Evolutionary conservation across 73 alveolate genomes (phyloP), one percentile per base, ranked within the genome.

Genomic region (Paramecium pentaurelia): DNA sequence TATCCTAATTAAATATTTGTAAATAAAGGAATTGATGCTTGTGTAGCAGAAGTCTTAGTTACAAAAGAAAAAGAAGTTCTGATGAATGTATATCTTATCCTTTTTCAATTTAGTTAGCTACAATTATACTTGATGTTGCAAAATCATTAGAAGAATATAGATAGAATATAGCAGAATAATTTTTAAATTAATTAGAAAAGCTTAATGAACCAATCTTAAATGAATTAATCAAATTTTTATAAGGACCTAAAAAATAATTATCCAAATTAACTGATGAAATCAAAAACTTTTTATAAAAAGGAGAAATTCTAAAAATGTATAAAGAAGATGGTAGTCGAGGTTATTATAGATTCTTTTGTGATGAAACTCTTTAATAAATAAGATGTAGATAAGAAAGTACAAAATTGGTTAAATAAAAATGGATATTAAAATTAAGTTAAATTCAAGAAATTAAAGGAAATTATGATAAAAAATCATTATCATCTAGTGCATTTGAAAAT

Each of bases 241-340:
- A 80, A 45, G 58, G 58, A 5, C 91, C 91, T 47, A 80, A 45
- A 44, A 44, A 20, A 28, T 10, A 28, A 80, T 2, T 49, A 40
- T 80, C 91, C 22, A 40, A 36, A 36, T 27, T 80, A n/a, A 80
- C 91, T 10, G 91, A 80, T 42, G 91, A 80, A 47, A 80, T 80
- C 16, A 80, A 80, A 22, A 45, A 42, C 22, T 80, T 80, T 28
- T 49, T 80, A 45, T 10, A 40, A 25, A 44, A 47, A 45, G 91
- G 91, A 25, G 91, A 80, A 22, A 80, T 80, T 4, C 58, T 80
- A 42, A 80, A 80, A 47, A 42, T 80, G 77, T 80, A 80, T 22
- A 80, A 80, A 25, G 73, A 80, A 18, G 91, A 80, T 80, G 91
- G 91, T 44, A 80, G 91, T 80, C 10, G 91, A 18, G 91, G 91